A percentile compares a stretch with the other conserved stretches of the same genome.
These are phyloP conservation scores for barley (Hordeum vulgare) DNA, from an alignment of 176 grass and related monocot species.

Conservation along the genomic window DNA sequence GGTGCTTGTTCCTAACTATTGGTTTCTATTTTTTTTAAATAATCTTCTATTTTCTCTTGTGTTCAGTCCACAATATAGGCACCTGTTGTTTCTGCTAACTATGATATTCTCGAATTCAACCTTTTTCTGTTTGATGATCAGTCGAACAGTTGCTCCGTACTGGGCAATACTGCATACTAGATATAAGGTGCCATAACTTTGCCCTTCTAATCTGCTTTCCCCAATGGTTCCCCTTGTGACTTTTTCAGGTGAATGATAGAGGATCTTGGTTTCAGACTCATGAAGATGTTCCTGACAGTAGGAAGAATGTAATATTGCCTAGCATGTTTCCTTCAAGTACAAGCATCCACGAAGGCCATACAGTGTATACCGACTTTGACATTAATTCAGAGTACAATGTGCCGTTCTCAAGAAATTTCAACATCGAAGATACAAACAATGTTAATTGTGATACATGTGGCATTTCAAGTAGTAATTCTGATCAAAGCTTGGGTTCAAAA, in stretches of 20 bases:
- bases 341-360: constrained; percentile 23
- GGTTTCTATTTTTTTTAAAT: neutral
- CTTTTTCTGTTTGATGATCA: neutral
- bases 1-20: neutral
- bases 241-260: constrained; percentile 64
- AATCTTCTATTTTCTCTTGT: neutral
- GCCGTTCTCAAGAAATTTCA: constrained; percentile 15
- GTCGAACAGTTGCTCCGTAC: neutral
- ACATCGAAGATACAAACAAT: neutral
- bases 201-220: constrained; percentile 3
- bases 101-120: neutral
- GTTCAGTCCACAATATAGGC: neutral
- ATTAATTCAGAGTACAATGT: neutral
- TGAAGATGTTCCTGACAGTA: constrained; percentile 54
- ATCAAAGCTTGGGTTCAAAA: constrained; percentile 27
- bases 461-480: constrained; percentile 2
- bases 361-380: constrained; percentile 1
- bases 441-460: constrained; percentile 12
- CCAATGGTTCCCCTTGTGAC: constrained; percentile 3
- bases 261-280: constrained; percentile 65
- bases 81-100: neutral
- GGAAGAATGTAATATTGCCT: constrained; percentile 60
- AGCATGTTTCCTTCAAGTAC: constrained; percentile 87
- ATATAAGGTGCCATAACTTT: neutral
- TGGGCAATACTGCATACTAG: neutral